These are phyloP conservation scores for Cymbopogon citratus DNA, from an alignment of 176 grass and related monocot species.

Conservation along the genomic window DNA sequence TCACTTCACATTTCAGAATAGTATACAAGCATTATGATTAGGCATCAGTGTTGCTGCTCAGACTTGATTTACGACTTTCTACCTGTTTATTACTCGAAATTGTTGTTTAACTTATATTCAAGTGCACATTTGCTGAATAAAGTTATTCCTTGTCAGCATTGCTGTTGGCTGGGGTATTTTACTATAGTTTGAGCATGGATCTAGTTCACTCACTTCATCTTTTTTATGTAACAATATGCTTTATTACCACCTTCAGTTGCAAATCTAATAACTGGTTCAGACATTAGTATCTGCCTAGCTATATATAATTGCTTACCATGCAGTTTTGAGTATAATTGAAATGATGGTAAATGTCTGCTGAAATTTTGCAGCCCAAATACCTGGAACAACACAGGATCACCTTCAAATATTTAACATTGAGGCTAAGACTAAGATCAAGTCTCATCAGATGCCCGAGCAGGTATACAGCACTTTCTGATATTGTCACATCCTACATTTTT, in stretches of 20 bases:
- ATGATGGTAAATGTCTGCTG: not conserved
- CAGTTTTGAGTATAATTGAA: not conserved
- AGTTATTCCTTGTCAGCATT: not conserved
- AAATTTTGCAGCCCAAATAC: conserved; percentile 76
- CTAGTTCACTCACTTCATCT: too few relatives aligned
- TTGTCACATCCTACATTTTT: not conserved
- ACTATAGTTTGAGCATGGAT: not conserved
- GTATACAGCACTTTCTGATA: not conserved
- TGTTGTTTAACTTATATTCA: not conserved
- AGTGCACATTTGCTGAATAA: not conserved
- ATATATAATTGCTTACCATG: not conserved
- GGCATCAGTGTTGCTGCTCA: not conserved
- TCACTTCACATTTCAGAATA: not conserved
- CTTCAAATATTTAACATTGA: conserved; percentile 99
- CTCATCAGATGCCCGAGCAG: conserved; percentile 97
- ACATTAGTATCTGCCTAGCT: not conserved
- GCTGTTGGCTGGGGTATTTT: not conserved
- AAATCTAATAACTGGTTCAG: too few relatives aligned
- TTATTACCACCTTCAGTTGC: too few relatives aligned
- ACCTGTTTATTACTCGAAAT: not conserved
- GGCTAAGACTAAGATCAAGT: conserved; percentile 91
- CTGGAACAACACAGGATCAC: conserved; percentile 92
- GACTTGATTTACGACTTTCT: not conserved
- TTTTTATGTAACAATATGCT: too few relatives aligned
- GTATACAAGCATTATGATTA: not conserved